Evolutionary conservation across 306 rosid species (phyloP), one percentile per base, ranked within the genome.

Genomic region (Vigna unguiculata): DNA sequence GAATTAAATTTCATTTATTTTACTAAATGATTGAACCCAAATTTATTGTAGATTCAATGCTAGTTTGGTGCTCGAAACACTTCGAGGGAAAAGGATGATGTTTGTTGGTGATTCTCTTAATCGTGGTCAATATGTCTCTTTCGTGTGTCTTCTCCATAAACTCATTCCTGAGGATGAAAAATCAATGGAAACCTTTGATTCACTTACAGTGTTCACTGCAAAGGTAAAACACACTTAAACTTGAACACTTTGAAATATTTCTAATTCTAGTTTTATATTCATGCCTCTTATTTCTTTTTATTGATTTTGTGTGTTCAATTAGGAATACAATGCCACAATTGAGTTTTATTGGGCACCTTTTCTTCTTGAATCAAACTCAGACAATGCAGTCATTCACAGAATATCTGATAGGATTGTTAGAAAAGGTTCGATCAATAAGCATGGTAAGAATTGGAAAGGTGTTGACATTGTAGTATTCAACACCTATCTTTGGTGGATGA

Each of bases 321-420:
- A 94, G 99, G 87, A 88, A 48, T 91, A 92, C 85, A 96, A 92
- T 64, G 91, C 98, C 2, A 96, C 98, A n/a, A 88, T 96, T 12
- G 99, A 96, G 89, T 96, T 92, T 87, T 96, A 96, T 2, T 96
- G 99, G 99, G 99, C 99, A 0, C 99, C 99, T 12, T 92, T 96
- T 82, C 96, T 96, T 68, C 87, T 96, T 0, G 93, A 96, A 75
- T 96, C 99, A 6, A 96, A 96, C 75, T 72, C 99, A 0, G 99
- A 96, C 74, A 58, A 95, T 12, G 98, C 99, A 3, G 78, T 91
- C 15, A 7, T 86, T 65, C 99, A 96, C 47, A 90, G 99, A 36
- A 67, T 92, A 70, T 78, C 92, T 2, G 99, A 96, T 30, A 87
- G 99, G 79, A 69, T 96, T 75, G 98, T 91, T 2, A 83, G 91